These are phyloP conservation scores for Calonectria pauciramosa DNA, from an alignment of 2,329 filamentous ascomycete species.

Conservation along the genomic window DNA sequence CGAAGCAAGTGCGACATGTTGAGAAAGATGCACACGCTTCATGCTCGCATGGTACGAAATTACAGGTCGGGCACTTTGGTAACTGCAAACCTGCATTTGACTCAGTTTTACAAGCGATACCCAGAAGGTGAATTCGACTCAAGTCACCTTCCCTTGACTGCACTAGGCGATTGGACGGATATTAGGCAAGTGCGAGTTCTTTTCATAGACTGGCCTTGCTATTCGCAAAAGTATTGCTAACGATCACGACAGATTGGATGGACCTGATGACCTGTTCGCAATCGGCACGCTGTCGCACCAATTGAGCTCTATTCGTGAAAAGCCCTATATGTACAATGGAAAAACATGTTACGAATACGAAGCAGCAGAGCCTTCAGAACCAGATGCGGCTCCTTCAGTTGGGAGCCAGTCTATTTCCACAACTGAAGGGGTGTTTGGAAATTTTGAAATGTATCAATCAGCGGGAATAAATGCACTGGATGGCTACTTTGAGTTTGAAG, in stretches of 20 bases:
- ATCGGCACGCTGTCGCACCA: slow-evolving; percentile 5
- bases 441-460: neutral
- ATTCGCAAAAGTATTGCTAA: neutral
- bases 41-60: slow-evolving; percentile 25
- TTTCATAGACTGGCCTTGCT: too few species aligned
- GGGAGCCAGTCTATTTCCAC: neutral
- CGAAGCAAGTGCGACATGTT: slow-evolving; percentile 23
- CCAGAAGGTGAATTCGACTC: slow-evolving; percentile 27
- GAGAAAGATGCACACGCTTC: slow-evolving; percentile 26
- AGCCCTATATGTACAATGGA: slow-evolving; percentile 14
- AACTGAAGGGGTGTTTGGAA: neutral
- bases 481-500: slow-evolving; percentile 28
- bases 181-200: neutral
- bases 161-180: slow-evolving; percentile 21
- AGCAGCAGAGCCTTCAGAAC: neutral
- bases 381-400: neutral
- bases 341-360: neutral
- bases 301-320: slow-evolving; percentile 15
- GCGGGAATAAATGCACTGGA: slow-evolving; percentile 3
- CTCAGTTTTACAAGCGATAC: slow-evolving; percentile 32
- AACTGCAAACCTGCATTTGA: slow-evolving; percentile 28
- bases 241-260: slow-evolving; percentile 16
- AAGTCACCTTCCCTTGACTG: slow-evolving; percentile 28
- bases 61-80: slow-evolving; percentile 26
- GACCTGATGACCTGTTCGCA: slow-evolving; percentile 26